Base-by-base conservation (phyloP, 2,329 filamentous ascomycete species). In the Lachnellula arida region DNA sequence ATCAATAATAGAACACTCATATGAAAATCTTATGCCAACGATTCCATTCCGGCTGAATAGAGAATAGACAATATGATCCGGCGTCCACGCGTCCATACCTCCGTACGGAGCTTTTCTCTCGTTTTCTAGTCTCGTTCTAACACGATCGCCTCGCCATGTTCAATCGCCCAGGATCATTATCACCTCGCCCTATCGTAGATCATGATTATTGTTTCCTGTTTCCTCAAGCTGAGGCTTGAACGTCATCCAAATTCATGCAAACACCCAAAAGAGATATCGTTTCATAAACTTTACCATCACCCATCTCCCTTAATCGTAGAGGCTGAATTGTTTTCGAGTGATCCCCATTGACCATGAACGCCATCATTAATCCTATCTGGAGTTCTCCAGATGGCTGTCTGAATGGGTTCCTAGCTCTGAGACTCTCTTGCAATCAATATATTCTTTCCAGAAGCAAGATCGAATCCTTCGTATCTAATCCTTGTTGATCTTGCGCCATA, bases 401-500 rank as follows among this genome's bases (percentile, higher is more conserved):
- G 48, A 47, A 39, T 28, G 5, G 22, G 49, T 43, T 23, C 48
- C 23, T 46, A 28, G 48, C 39, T 42, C 40, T 19, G 40, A 15
- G 14, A 12, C 25, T 37, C 43, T 51, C 53, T 56, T 55, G 39
- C 47, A 55, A 55, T 55, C 46, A 47, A 58, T 54, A 43, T 2
- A 53, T 58, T 53, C 25, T 54, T 53, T 55, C 56, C 35, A 58
- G 56, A 55, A 53, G 28, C 34, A 47, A 34, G 15, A 51, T 47
- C 47, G 58, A 49, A 47, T 49, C 54, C 43, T 35, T 53, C 48
- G 53, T 52, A 47, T 22, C 59, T 58, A 62, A 57, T 66, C 54
- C 54, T 81, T 83, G 71, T 82, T 85, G 66, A 86, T 81, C 66
- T 76, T 78, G 70, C 78, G 79, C 83, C 83, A 86, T 23, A 86